phyloP scores from a whole-genome alignment of 139 green algal species.

The Desmodesmus armatus region DNA sequence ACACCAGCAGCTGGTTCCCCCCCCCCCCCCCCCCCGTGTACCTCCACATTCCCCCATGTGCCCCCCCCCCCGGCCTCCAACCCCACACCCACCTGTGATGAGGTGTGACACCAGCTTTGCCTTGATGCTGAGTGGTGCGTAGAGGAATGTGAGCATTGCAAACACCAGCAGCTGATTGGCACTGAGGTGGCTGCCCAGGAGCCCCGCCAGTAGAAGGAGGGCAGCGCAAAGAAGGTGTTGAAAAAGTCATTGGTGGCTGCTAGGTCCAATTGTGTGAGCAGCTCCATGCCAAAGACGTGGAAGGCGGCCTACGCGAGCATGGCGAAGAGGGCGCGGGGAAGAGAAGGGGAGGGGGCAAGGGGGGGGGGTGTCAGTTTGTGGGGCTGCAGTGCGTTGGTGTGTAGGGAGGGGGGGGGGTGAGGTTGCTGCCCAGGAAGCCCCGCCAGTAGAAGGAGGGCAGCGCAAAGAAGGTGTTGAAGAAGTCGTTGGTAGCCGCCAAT shows the following conservation, averaged over 20 bases:
- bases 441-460: slow-evolving; percentile 84
- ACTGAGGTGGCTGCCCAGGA: slow-evolving; percentile 86
- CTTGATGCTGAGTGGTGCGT: slow-evolving; percentile 86
- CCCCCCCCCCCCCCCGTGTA: too few species aligned
- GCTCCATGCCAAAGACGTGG: slow-evolving; percentile 94
- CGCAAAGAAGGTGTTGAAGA: slow-evolving; percentile 96
- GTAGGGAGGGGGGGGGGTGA: too few species aligned
- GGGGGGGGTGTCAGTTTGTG: too few species aligned
- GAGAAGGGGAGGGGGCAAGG: too few species aligned
- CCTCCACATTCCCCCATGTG: background rate
- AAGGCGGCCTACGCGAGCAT: slow-evolving; percentile 89
- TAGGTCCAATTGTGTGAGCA: slow-evolving; percentile 87
- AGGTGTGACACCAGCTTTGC: slow-evolving; percentile 86
- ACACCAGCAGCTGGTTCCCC: slow-evolving; percentile 93
- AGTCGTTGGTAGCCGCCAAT: slow-evolving; percentile 83
- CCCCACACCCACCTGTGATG: slow-evolving; percentile 53
- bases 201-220: slow-evolving; percentile 82
- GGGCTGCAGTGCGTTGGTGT: too few species aligned
- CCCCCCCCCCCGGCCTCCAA: too few species aligned
- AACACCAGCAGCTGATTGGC: slow-evolving; percentile 91
- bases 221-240: slow-evolving; percentile 92
- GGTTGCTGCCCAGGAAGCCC: slow-evolving; percentile 89
- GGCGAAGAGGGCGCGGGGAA: too few species aligned
- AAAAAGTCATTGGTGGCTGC: slow-evolving; percentile 91
- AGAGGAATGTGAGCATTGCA: slow-evolving; percentile 87